Evolutionary conservation across 1,284 basidiomycete genomes (phyloP).

Genomic region (Vanrija pseudolonga): DNA sequence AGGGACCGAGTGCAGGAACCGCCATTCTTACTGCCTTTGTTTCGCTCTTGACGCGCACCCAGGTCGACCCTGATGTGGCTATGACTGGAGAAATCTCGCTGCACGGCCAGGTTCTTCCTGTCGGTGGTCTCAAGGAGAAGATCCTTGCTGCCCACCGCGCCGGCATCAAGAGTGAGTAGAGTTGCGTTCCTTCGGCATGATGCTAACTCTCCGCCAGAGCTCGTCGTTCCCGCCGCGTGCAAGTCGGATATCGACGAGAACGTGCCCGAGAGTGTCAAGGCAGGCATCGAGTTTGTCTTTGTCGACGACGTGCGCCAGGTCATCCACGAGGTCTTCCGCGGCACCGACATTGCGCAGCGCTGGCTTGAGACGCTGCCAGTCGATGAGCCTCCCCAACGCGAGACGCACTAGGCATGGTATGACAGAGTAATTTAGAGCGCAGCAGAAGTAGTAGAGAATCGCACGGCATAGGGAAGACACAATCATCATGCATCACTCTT

Average conservation of each 20-base stretch:
- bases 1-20: constrained; percentile 93
- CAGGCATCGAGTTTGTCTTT: constrained; percentile 82
- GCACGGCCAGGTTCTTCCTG: constrained; percentile 85
- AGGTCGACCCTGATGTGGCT: constrained; percentile 79
- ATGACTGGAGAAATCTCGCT: constrained; percentile 96
- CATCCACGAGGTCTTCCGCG: constrained; percentile 74
- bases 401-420: constrained; percentile 6
- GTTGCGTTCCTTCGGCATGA: constrained; percentile 36
- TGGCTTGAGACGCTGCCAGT: constrained; percentile 60
- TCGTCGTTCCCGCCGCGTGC: constrained; percentile 81
- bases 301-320: constrained; percentile 88
- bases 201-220: constrained; percentile 25
- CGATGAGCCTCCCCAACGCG: constrained; percentile 28
- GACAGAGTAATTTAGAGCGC: not conserved
- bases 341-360: constrained; percentile 58
- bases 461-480: not conserved
- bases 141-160: constrained; percentile 90
- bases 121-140: constrained; percentile 92
- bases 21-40: constrained; percentile 89
- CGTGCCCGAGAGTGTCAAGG: constrained; percentile 89
- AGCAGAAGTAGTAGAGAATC: not conserved
- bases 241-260: constrained; percentile 91
- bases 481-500: no score
- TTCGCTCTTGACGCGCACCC: constrained; percentile 78
- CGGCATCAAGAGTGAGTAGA: constrained; percentile 66